Conservation (phyloP, 1,284 basidiomycete species). For the Puccinia novopanici region DNA sequence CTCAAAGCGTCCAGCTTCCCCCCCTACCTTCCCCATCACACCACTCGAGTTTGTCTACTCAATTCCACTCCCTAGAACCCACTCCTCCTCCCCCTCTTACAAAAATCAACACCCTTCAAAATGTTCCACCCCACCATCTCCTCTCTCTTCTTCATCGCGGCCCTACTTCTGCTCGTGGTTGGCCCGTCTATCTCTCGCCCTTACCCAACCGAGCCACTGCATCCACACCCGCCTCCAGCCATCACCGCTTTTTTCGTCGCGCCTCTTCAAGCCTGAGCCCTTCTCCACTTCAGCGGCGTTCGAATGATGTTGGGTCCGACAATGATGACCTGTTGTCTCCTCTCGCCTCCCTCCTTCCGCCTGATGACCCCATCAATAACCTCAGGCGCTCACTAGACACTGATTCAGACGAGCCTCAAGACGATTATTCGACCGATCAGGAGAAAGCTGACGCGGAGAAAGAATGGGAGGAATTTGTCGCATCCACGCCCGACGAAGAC, state of each 20-base stretch:
- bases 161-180: neutral
- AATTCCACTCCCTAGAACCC: constrained; percentile 18
- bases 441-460: constrained; percentile 1
- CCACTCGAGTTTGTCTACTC: neutral
- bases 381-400: constrained; percentile 1
- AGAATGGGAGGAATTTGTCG: constrained; percentile 16
- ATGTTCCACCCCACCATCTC: constrained; percentile 1
- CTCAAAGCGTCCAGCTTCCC: neutral
- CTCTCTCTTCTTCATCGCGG: neutral
- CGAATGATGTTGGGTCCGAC: neutral
- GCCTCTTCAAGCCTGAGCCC: neutral
- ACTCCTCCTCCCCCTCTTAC: neutral
- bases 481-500: neutral
- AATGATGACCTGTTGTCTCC: neutral
- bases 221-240: neutral
- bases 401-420: neutral
- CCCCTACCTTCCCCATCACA: neutral
- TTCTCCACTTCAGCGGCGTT: neutral
- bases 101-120: neutral
- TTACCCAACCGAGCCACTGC: neutral
- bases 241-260: constrained; percentile 1
- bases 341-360: neutral
- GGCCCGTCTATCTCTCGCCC: neutral
- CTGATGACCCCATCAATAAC: neutral
- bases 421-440: neutral